Conservation (phyloP, 2,329 filamentous ascomycete species). For the Penicillium carneum region DNA sequence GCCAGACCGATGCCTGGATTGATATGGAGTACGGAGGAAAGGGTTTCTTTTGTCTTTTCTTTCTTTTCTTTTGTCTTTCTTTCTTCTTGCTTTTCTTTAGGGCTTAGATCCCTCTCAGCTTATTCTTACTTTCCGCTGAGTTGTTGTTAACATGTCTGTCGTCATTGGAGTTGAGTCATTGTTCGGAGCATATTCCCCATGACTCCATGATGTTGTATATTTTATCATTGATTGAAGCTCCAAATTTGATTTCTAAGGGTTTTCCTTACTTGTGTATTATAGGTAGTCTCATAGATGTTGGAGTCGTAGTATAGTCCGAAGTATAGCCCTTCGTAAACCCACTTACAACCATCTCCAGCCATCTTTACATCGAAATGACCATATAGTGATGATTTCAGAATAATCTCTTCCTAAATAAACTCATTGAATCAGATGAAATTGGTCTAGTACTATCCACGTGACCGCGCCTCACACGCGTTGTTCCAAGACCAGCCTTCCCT, state of each 20-base stretch:
- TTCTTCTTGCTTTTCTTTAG: neutral
- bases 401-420: neutral
- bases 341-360: neutral
- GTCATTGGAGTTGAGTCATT: slow-evolving; percentile 4
- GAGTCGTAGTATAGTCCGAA: neutral
- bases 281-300: neutral
- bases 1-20: neutral
- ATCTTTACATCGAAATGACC: neutral
- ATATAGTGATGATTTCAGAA: neutral
- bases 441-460: slow-evolving; percentile 37
- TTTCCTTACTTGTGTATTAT: neutral
- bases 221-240: neutral
- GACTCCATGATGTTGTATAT: neutral
- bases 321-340: slow-evolving; percentile 1
- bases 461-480: slow-evolving; percentile 46
- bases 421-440: neutral
- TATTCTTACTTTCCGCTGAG: neutral
- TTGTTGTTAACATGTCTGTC: neutral
- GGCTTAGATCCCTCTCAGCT: neutral
- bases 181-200: neutral
- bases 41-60: neutral
- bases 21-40: neutral
- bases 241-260: neutral
- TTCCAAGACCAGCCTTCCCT: slow-evolving; percentile 23
- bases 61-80: neutral